Evolutionary conservation across 805 yeast genomes (phyloP).

Genomic region (Candida hungchunana): DNA sequence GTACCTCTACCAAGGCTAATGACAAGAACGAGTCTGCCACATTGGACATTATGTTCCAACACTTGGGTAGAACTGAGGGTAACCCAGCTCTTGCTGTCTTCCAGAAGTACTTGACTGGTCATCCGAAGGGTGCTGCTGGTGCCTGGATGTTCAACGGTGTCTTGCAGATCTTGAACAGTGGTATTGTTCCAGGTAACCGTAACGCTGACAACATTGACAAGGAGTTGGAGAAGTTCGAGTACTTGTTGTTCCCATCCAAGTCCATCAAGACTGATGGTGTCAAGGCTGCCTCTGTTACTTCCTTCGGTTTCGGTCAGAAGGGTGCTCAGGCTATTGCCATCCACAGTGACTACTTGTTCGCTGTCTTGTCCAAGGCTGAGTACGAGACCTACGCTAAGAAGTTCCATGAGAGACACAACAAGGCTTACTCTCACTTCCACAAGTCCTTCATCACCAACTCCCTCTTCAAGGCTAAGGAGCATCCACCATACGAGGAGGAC

Average conservation of each 20-base stretch:
- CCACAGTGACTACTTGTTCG: constrained; percentile 91
- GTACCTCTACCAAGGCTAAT: constrained; percentile 97
- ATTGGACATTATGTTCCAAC: constrained; percentile 86
- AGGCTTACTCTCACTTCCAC: constrained; percentile 92
- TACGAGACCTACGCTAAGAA: constrained; percentile 69
- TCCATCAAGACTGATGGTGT: constrained; percentile 93
- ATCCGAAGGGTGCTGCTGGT: constrained; percentile 99
- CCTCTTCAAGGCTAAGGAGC: constrained; percentile 87
- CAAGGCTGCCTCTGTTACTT: constrained; percentile 94
- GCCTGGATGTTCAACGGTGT: constrained; percentile 99
- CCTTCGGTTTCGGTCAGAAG: constrained; percentile 99
- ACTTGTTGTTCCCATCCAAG: constrained; percentile 91
- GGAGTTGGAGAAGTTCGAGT: constrained; percentile 74
- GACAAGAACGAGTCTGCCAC: constrained; percentile 97
- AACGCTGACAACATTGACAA: constrained; percentile 96
- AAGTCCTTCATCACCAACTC: constrained; percentile 88
- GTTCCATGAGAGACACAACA: constrained; percentile 78
- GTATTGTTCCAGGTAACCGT: constrained; percentile 97
- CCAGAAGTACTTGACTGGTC: constrained; percentile 99
- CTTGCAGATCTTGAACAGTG: constrained; percentile 84
- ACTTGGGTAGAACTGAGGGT: constrained; percentile 95
- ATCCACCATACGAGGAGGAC: constrained; percentile 88
- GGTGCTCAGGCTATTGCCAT: constrained; percentile 94
- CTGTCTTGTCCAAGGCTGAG: constrained; percentile 66
- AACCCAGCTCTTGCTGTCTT: constrained; percentile 96